Conservation (phyloP, 495 filamentous ascomycete species). For the Penicillium paradoxum region DNA sequence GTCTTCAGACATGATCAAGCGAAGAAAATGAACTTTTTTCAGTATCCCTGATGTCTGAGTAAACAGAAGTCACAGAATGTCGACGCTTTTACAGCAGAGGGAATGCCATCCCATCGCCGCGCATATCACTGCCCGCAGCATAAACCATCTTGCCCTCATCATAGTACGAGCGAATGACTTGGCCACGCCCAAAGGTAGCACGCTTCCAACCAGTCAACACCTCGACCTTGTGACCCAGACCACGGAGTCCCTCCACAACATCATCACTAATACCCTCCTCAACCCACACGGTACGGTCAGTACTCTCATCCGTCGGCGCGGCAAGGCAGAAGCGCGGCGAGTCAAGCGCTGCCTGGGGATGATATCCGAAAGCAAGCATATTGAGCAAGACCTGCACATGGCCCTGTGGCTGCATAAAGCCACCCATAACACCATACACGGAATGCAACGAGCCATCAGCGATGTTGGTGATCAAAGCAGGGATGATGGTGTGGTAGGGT, state of each 20-base stretch:
- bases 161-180: slow-evolving; percentile 75
- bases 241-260: slow-evolving; percentile 58
- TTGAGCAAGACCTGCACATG: slow-evolving; percentile 94
- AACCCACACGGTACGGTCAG: slow-evolving; percentile 60
- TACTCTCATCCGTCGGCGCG: slow-evolving; percentile 51
- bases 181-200: slow-evolving; percentile 80
- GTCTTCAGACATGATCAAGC: no score
- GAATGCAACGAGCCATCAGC: slow-evolving; percentile 67
- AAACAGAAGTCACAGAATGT: no score
- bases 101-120: slow-evolving; percentile 82
- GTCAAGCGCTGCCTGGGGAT: slow-evolving; percentile 85
- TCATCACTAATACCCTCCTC: slow-evolving; percentile 78
- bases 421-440: slow-evolving; percentile 95
- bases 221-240: slow-evolving; percentile 68
- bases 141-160: slow-evolving; percentile 67
- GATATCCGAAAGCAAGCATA: slow-evolving; percentile 77
- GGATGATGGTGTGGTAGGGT: slow-evolving; percentile 98
- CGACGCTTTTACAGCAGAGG: slow-evolving; percentile 36
- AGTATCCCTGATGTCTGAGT: no score
- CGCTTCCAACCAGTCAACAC: slow-evolving; percentile 63
- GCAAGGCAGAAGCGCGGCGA: slow-evolving; percentile 83
- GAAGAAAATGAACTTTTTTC: no score
- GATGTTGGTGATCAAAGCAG: slow-evolving; percentile 76
- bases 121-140: slow-evolving; percentile 79
- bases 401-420: slow-evolving; percentile 98